Percentiles rank a stretch among this genome's conserved stretches.
Conservation (phyloP, 352 stramenopile species). For the Phytophthora crassamura region DNA sequence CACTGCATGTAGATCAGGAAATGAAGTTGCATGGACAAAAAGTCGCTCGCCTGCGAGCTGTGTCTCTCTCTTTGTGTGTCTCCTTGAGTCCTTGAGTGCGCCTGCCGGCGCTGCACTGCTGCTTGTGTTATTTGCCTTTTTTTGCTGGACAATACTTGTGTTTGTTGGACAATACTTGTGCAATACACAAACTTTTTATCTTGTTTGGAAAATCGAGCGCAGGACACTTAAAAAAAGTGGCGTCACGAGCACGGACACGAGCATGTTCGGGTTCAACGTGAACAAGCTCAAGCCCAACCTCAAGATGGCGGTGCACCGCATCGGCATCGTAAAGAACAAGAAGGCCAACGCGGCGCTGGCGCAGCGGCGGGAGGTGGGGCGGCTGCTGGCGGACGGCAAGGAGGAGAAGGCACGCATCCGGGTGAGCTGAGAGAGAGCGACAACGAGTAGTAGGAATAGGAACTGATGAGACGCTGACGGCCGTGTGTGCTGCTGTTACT, state of each 20-base stretch:
- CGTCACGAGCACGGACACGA: background rate
- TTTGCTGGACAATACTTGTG: no score
- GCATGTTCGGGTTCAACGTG: slow-evolving; percentile 91
- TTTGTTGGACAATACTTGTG: no score
- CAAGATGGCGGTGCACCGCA: slow-evolving; percentile 93
- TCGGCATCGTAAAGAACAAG: slow-evolving; percentile 93
- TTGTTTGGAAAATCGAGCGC: slow-evolving; percentile 15
- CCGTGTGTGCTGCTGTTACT: background rate
- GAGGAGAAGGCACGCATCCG: slow-evolving; percentile 95
- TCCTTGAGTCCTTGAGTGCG: no score
- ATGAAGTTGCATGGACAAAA: slow-evolving; percentile 26
- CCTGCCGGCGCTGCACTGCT: no score
- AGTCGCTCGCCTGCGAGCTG: background rate
- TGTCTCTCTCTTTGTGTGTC: no score
- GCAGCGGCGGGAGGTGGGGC: slow-evolving; percentile 78
- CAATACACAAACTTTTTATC: no score
- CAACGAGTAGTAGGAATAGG: background rate
- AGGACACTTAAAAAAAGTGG: slow-evolving; percentile 9
- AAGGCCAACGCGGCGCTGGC: slow-evolving; percentile 84
- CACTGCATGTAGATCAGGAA: slow-evolving; percentile 30
- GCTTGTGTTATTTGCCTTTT: no score
- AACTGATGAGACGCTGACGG: background rate
- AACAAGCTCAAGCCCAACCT: slow-evolving; percentile 94
- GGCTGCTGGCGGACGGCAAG: slow-evolving; percentile 86
- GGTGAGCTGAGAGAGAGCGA: slow-evolving; percentile 53